Conservation (phyloP, 257 asterid genomes). For the Paraleonurus japonicus region DNA sequence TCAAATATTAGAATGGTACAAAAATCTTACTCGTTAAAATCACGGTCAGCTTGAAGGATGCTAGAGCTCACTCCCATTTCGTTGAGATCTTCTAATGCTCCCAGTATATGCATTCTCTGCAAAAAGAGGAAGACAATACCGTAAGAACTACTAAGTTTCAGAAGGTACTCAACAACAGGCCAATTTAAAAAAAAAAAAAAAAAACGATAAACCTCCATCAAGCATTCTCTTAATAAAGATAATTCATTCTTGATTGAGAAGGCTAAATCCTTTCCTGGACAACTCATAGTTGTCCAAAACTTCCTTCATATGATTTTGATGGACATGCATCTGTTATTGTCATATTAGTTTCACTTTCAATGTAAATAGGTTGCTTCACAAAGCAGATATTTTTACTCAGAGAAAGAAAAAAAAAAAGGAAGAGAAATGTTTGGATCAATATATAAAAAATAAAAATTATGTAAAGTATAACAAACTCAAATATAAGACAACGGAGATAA, state of each 20-base stretch:
- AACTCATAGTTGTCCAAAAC: not conserved
- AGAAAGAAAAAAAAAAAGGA: not conserved
- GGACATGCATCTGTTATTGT: slow-evolving; percentile 1
- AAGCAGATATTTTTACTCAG: not conserved
- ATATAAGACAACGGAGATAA: slow-evolving; percentile 15
- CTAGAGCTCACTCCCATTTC: slow-evolving; percentile 49
- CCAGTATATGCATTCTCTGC: slow-evolving; percentile 82
- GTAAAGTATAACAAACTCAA: not conserved
- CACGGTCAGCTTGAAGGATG: slow-evolving; percentile 60
- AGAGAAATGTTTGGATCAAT: slow-evolving; percentile 14
- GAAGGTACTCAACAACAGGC: not conserved
- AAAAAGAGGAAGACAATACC: slow-evolving; percentile 16
- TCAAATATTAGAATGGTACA: slow-evolving; percentile 9
- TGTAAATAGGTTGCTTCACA: slow-evolving; percentile 3
- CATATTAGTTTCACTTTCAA: slow-evolving; percentile 8
- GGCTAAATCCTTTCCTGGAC: slow-evolving; percentile 6
- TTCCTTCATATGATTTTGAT: slow-evolving; percentile 16
- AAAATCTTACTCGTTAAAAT: slow-evolving; percentile 79
- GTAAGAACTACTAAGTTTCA: not conserved
- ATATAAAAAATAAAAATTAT: too few species aligned
- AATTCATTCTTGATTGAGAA: too few species aligned
- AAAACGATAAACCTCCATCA: not conserved
- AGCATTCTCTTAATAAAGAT: not conserved
- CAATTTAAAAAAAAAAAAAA: too few species aligned
- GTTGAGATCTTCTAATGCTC: slow-evolving; percentile 72